Percentiles rank a stretch among this genome's conserved stretches.
Evolutionary conservation across 2,329 filamentous ascomycete genomes (phyloP).

Genomic region (Clonostachys rosea): DNA sequence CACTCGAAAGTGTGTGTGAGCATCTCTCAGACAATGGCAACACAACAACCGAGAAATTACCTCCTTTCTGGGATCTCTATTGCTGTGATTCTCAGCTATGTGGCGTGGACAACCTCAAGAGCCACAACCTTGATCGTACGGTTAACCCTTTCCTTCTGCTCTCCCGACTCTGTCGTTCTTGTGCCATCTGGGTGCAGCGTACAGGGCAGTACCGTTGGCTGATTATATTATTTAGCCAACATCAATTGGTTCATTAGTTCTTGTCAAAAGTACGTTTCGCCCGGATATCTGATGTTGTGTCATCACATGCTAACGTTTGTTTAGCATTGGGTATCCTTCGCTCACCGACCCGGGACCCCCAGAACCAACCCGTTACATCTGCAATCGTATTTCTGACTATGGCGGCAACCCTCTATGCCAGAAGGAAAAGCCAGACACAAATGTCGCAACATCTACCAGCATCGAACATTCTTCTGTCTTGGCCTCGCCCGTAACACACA

Average conservation of each 20-base stretch:
- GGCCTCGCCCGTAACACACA: slow-evolving; percentile 2
- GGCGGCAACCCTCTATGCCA: slow-evolving; percentile 7
- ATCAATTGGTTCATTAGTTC: slow-evolving; percentile 45
- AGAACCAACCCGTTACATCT: slow-evolving; percentile 9
- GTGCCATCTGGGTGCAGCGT: background rate
- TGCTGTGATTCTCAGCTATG: slow-evolving; percentile 46
- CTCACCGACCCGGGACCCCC: slow-evolving; percentile 18
- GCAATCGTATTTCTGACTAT: slow-evolving; percentile 6
- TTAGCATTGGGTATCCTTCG: slow-evolving; percentile 14
- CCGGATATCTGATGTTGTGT: background rate
- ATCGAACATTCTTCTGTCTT: background rate
- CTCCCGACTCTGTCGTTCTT: background rate
- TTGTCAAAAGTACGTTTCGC: slow-evolving; percentile 39
- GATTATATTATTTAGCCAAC: slow-evolving; percentile 29
- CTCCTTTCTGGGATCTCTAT: slow-evolving; percentile 39
- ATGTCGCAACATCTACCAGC: too few relatives aligned
- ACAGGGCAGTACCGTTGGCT: background rate
- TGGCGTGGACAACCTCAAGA: slow-evolving; percentile 32
- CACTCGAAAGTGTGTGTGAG: slow-evolving; percentile 23
- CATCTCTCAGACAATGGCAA: slow-evolving; percentile 15
- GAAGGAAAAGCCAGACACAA: background rate
- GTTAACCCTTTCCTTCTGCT: slow-evolving; percentile 2
- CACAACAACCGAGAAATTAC: slow-evolving; percentile 10
- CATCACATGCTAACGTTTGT: background rate
- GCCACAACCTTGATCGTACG: slow-evolving; percentile 36